phyloP scores from a whole-genome alignment of 1,139 yeast genomes.

The Suhomyces yuchorum region DNA sequence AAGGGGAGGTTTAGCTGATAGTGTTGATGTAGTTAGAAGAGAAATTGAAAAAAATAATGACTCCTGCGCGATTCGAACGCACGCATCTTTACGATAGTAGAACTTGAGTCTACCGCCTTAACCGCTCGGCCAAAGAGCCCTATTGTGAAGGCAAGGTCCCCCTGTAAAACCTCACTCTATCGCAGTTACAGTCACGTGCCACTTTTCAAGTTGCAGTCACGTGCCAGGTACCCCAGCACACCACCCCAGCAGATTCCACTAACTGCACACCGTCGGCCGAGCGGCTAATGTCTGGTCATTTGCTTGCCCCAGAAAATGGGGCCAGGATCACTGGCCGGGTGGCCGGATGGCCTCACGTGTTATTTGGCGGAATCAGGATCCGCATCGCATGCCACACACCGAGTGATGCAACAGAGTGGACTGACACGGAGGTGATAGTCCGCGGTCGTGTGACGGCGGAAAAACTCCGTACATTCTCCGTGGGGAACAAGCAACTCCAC shows the following conservation, averaged over 20 bases:
- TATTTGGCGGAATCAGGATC: background rate
- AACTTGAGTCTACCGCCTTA: conserved; percentile 11
- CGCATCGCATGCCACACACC: background rate
- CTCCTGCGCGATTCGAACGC: conserved; percentile 11
- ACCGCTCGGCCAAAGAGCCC: conserved; percentile 10
- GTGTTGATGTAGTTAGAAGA: too few relatives aligned
- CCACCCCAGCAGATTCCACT: too few relatives aligned
- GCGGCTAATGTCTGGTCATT: too few relatives aligned
- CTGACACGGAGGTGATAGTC: background rate
- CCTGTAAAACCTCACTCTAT: too few relatives aligned
- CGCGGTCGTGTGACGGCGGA: background rate
- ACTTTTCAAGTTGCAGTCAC: too few relatives aligned
- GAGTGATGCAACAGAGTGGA: background rate
- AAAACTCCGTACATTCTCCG: background rate
- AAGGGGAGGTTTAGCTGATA: background rate
- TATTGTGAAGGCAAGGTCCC: background rate
- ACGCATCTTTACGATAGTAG: conserved; percentile 10
- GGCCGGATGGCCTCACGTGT: too few relatives aligned
- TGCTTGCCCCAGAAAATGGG: too few relatives aligned
- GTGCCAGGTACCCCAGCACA: too few relatives aligned
- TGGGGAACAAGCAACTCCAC: background rate
- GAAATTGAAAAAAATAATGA: conserved; percentile 3
- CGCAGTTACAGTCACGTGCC: too few relatives aligned
- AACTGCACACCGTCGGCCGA: too few relatives aligned
- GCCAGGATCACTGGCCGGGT: too few relatives aligned